Conservation (phyloP, 371 early-diverging fungal species). For the Apophysomyces trapeziformis region DNA sequence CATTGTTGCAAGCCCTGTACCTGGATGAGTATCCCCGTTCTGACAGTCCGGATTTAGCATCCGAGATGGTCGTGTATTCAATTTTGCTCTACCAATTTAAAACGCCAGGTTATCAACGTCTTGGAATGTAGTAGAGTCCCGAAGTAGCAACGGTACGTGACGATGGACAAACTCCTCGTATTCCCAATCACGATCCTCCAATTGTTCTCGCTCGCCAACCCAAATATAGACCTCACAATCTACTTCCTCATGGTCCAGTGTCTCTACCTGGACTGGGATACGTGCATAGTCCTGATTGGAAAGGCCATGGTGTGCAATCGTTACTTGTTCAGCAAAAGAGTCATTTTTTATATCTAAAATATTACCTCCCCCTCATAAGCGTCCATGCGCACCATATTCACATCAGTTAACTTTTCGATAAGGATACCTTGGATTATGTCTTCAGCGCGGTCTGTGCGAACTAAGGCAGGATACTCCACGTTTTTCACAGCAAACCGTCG, state of each 20-base stretch:
- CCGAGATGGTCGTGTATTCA: no score
- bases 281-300: conserved; percentile 40
- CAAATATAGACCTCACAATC: conserved; percentile 42
- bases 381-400: conserved; percentile 39
- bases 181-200: conserved; percentile 40
- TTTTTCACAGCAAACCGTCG: conserved; percentile 37
- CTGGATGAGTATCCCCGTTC: no score
- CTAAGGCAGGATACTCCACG: conserved; percentile 42
- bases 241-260: conserved; percentile 2
- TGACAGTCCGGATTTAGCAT: no score
- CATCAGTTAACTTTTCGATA: conserved; percentile 29
- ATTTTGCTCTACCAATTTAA: not conserved
- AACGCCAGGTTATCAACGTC: conserved; percentile 16
- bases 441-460: conserved; percentile 24
- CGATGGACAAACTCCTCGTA: conserved; percentile 22
- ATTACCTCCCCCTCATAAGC: conserved; percentile 48
- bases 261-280: conserved; percentile 19
- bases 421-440: conserved; percentile 35
- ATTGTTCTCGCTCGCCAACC: conserved; percentile 27
- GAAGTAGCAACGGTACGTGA: not conserved
- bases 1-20: no score
- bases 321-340: no score
- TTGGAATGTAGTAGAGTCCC: conserved; percentile 23
- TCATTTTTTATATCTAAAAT: no score
- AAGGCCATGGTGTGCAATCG: not conserved